Base-by-base conservation (phyloP, 2,329 filamentous ascomycete species). In the Diaporthe amygdali region DNA sequence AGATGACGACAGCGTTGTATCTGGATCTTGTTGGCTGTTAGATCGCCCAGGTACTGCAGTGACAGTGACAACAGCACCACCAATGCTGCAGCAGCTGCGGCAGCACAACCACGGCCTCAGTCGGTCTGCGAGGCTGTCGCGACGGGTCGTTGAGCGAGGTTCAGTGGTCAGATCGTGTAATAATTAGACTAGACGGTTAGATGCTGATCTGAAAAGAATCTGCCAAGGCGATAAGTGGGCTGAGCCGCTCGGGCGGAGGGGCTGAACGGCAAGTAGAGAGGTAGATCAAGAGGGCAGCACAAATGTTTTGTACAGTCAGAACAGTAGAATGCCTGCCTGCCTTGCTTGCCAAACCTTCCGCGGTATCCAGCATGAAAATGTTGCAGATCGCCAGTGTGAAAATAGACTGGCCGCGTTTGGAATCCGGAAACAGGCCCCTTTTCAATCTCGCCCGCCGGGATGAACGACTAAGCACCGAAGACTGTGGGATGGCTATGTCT, bases 391-490 rank as follows among this genome's bases (percentile, higher is more conserved):
- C 59, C 59, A 63, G 59, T n/a, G 37, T 61, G 41, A 47, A 47
- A 47, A 63, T 63, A 63, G 41, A 47, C 41, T 34, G 59, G 59
- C 59, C 27, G 59, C 7, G 59, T 63, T 47, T 63, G 41, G 59
- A 34, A 63, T 63, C 10, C 41, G 27, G 59, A 63, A 44, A 63
- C 59, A 10, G 41, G 59, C 59, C 59, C 59, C 59, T 47, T 63
- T 63, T 63, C 59, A 63, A 63, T 63, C 59, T 63, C 59, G 59
- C 47, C 46, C 9, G 27, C 41, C 59, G 59, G 59, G 41, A 47
- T 30, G 12, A 34, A 63, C 59, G 59, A 63, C 41, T 63, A 63
- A 63, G 59, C 5, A 25, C 59, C 25, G 27, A 47, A 63, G 59
- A 63, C 59, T 47, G 55, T 37, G 27, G 55, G 7, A 59, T 59